phyloP scores from a whole-genome alignment of 805 yeast genomes.

The Candida gorgasii region DNA sequence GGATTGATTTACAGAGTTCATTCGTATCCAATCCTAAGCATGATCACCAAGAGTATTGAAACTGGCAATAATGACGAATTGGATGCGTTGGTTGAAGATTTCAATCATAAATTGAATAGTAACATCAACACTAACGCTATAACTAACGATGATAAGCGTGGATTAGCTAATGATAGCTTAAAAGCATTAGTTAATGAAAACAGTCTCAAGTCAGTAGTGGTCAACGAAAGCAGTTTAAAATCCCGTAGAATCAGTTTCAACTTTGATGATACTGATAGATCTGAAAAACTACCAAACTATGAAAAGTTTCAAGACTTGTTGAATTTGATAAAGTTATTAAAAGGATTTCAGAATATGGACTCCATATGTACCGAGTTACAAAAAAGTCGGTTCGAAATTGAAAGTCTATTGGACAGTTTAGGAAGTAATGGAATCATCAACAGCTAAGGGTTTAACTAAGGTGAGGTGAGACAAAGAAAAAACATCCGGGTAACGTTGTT shows the following conservation, averaged over 20 bases:
- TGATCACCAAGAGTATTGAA: conserved; percentile 40
- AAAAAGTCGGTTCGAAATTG: conserved; percentile 56
- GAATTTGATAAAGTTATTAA: conserved; percentile 45
- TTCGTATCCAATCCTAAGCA: conserved; percentile 64
- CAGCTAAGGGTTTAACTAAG: conserved; percentile 26
- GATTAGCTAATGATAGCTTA: conserved; percentile 12
- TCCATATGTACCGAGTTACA: conserved; percentile 70
- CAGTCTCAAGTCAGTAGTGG: conserved; percentile 17
- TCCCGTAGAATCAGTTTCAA: conserved; percentile 37
- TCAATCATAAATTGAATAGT: conserved; percentile 12
- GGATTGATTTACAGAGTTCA: conserved; percentile 81
- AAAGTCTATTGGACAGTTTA: conserved; percentile 40
- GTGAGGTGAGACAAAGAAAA: too few relatives aligned
- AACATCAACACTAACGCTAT: conserved; percentile 10
- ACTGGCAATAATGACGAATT: conserved; percentile 22
- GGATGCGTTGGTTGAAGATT: conserved; percentile 17
- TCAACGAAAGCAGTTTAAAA: conserved; percentile 4
- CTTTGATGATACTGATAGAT: conserved; percentile 12
- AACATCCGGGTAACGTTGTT: conserved; percentile 7
- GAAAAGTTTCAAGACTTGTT: conserved; percentile 30
- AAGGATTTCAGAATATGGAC: conserved; percentile 58
- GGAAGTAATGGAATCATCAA: conserved; percentile 40
- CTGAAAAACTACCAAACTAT: conserved; percentile 10
- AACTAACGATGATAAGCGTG: conserved; percentile 7
- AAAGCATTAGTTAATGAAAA: conserved; percentile 24